Percentiles rank a stretch among this genome's conserved stretches.
Evolutionary conservation across 1,139 yeast genomes (phyloP).

Genomic region (Blastobotrys capitulatus): DNA sequence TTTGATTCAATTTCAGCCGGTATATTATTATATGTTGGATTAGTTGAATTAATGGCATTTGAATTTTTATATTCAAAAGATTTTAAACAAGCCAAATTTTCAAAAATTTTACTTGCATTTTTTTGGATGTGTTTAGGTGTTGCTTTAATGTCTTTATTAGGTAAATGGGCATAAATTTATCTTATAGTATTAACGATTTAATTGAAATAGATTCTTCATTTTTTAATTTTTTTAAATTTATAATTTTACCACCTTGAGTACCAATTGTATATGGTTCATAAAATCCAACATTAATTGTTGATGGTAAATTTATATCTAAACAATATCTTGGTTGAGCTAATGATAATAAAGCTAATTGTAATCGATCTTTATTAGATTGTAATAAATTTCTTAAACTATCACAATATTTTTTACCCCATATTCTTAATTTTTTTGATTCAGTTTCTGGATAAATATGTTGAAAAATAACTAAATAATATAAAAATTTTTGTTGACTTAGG

Average conservation of each 20-base stretch:
- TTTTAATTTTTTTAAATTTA: background rate
- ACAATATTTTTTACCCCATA: constrained; percentile 3
- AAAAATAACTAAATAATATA: background rate
- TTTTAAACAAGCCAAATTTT: constrained; percentile 24
- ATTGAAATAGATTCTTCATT: background rate
- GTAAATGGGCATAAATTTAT: constrained; percentile 57
- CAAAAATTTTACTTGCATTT: constrained; percentile 37
- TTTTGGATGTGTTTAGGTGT: constrained; percentile 57
- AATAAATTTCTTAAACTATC: constrained; percentile 1
- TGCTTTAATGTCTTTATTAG: constrained; percentile 79
- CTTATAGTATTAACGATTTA: background rate
- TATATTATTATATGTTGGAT: constrained; percentile 74
- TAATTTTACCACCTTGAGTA: background rate
- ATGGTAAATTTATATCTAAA: background rate
- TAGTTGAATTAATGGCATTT: constrained; percentile 84
- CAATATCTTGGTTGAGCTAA: constrained; percentile 2
- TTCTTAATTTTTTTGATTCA: background rate
- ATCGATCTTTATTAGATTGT: background rate
- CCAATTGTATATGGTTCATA: background rate
- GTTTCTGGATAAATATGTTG: background rate
- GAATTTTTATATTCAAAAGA: constrained; percentile 58
- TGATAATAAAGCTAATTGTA: constrained; percentile 1
- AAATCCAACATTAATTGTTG: background rate
- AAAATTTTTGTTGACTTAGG: background rate
- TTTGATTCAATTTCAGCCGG: constrained; percentile 86